A percentile compares a stretch with the other conserved stretches of the same genome.
These are phyloP conservation scores for Ceratobasidium sp. DNA, from an alignment of 1,284 basidiomycete genomes.

Conservation along the genomic window DNA sequence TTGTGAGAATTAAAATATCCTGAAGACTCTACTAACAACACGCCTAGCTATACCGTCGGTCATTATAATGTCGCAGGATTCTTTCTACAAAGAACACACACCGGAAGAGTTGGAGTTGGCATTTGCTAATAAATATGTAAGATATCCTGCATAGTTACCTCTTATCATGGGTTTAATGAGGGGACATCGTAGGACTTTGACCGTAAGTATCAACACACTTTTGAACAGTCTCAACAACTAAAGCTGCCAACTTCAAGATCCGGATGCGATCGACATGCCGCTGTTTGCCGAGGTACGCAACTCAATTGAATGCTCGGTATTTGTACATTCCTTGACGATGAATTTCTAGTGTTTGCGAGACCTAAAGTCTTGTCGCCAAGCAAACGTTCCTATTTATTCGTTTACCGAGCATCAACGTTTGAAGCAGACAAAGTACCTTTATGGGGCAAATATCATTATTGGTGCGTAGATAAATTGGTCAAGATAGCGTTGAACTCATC, in stretches of 20 bases:
- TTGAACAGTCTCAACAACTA: too few relatives aligned
- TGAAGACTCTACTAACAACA: background rate
- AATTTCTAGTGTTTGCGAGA: constrained; percentile 77
- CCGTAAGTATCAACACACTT: constrained; percentile 51
- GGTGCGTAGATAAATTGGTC: constrained; percentile 57
- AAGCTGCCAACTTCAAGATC: constrained; percentile 58
- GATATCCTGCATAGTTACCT: too few relatives aligned
- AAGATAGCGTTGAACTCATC: background rate
- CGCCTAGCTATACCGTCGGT: constrained; percentile 88
- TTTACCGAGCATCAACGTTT: constrained; percentile 91
- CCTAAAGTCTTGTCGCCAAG: constrained; percentile 82
- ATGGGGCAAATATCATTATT: constrained; percentile 95
- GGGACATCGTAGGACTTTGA: constrained; percentile 82
- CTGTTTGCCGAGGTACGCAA: constrained; percentile 80
- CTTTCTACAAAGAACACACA: constrained; percentile 88
- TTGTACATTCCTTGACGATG: constrained; percentile 10
- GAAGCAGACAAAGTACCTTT: constrained; percentile 88
- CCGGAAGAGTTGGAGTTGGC: constrained; percentile 83
- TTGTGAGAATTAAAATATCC: too few relatives aligned
- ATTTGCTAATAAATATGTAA: constrained; percentile 74
- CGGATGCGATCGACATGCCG: constrained; percentile 91
- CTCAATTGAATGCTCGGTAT: background rate
- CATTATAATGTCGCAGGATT: constrained; percentile 92
- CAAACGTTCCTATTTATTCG: constrained; percentile 93
- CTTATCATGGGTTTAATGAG: too few relatives aligned